Base-by-base conservation (phyloP, 495 filamentous ascomycete genomes). In the Chaetomium fimeti region DNA sequence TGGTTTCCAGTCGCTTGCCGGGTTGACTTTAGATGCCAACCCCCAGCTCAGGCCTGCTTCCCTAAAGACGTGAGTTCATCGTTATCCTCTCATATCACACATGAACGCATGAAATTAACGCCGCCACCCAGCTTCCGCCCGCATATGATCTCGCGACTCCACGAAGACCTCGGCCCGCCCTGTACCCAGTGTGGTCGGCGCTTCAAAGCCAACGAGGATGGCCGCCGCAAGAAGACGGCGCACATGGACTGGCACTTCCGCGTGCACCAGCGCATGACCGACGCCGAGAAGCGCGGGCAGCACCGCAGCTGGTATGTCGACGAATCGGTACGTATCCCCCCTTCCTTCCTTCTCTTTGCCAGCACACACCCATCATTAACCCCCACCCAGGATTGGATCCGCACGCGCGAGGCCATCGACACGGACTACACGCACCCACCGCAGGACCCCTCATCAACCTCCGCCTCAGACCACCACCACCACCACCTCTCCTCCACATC, bases 181-280 rank as follows among this genome's bases (percentile, higher is more conserved):
- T 98, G 94, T 74, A 88, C 85, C 27, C 93, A 93, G 43, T 98
- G 94, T 78, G 94, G 93, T 56, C 87, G 91, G 40, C 88, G 94
- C 5, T 98, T 98, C 72, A 80, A 81, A 38, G 81, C 85, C 24
- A 89, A 88, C 27, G 88, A 90, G 51, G 84, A 91, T 66, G 93
- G 92, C 29, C 89, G 86, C 65, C 84, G 85, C 70, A 88, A 87
- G 77, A 98, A 98, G 76, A 88, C 89, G n/a, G 85, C 89, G 2
- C 94, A 98, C 77, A 83, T 97, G 75, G 94, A 98, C 74, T 98
- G 93, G 94, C 94, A 98, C 74, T 98, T 98, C 79, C 85, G 87
- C 32, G 93, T 93, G 3, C 93, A 97, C 72, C 90, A 91, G 73
- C 89, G 93, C 27, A 88, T 94, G 79, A 85, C 85, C 7, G 93